Base-by-base conservation (phyloP, 805 yeast species). In the Saccharomycopsis olivae region DNA sequence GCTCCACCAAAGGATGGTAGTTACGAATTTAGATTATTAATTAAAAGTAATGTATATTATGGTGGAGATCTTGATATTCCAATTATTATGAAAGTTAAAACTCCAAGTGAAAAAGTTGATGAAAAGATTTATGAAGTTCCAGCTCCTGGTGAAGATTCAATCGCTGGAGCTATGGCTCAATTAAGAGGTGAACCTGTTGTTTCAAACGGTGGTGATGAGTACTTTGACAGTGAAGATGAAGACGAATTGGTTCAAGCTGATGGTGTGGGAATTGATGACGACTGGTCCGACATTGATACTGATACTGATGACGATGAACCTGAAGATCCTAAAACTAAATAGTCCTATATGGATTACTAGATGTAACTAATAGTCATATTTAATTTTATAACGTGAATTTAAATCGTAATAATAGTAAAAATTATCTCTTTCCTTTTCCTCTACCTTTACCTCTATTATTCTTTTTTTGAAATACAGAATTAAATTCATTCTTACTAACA, bases 51-150 rank as follows among this genome's bases (percentile, higher is more conserved):
- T 39, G 76, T 82, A 33, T 88, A 85, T 57, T 85, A 84, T 56
- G 95, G 95, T 4, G 61, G 73, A 15, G 96, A 89, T 55, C 56
- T 85, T 18, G 85, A 79, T 48, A 69, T 78, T 46, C 80, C 88
- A 8, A 59, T 85, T 35, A 62, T 63, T 18, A 70, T 88, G 78
- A 65, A 70, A n/a, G 94, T 88, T 27, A 36, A 40, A 24, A 33
- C 28, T 13, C 41, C 41, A 23, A 28, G 13, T 10, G 36, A 35
- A 15, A 27, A 32, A 20, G 32, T 30, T 24, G 58, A 53, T 11
- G 63, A 58, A 2, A 59, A 33, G 75, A 72, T 38, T 59, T 67
- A 72, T 41, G 84, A 70, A 39, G 74, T 79, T 39, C 41, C 46
- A 11, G 84, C 75, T 39, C 81, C 86, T 2, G 83, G 74, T 39